Base-by-base conservation (phyloP, 2,329 filamentous ascomycete genomes). In the Fusarium solani-melongenae region DNA sequence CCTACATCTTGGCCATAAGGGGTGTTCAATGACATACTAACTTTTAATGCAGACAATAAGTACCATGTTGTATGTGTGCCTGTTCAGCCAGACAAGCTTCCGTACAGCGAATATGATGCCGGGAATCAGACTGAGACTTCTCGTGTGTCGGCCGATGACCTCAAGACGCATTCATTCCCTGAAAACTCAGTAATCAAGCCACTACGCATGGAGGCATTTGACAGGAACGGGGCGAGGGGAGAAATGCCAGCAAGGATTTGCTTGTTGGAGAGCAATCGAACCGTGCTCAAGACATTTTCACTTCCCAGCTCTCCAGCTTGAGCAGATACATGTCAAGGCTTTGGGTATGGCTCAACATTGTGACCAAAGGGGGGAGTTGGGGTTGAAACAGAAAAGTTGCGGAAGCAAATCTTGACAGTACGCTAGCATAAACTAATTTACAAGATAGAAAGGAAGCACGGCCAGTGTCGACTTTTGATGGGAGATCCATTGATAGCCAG, bases 141-240 rank as follows among this genome's bases (percentile, higher is more conserved):
- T 6, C 53, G 33, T 4, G 61, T 77, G 17, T 62, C 73, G 2
- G 61, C 64, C 4, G 70, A 78, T 3, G 57, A 33, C 2, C 79
- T 78, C 22, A 29, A 29, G 9, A 51, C 71, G 44, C 81, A 79
- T 56, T 63, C 57, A 0, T 75, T 84, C 8, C 82, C 82, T 1
- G 73, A 71, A 14, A 78, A 69, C 29, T 75, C 77, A 8, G 33
- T 74, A 3, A 66, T 79, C 58, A 78, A 74, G 12, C 88, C 88
- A 1, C 78, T 84, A 4, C 83, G 84, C 62, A 89, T 91, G 86
- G 86, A 90, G 69, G 84, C 89, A 8, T 84, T 86, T 57, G 83
- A 84, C 36, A 82, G 79, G 36, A 86, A 82, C 44, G 80, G 82
- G 8, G 76, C 83, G 22, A 81, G 86, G 46, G 87, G 86, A 3